Evolutionary conservation across 345 rosid genomes (phyloP), one percentile per base, ranked within the genome.

Genomic region (Turritis glabra): DNA sequence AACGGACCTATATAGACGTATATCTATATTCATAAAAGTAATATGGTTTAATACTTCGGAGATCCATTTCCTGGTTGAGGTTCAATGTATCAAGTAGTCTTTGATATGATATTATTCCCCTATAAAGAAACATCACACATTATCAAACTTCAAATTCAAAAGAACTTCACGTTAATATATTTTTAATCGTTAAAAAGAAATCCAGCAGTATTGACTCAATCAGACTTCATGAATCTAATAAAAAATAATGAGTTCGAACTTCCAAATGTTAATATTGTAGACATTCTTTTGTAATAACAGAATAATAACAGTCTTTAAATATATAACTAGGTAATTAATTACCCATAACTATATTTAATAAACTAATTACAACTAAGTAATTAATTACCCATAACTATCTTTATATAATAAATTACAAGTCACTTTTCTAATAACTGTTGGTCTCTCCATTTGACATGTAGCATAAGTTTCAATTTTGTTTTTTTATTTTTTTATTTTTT

Each of bases 11-110:
- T 29, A 25, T 13, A 40, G 9, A 29, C 15, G 29, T 27, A 11
- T 32, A 35, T 58, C 6, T 61, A 8, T 4, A 40, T 38, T 7
- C 37, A 15, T 43, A 41, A 23, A 62, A 38, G 18, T 41, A 61
- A 66, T 53, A 8, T 64, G 29, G 38, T 73, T 35, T 29, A 64
- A 73, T 44, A 25, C 41, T 35, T 66, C 33, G 33, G 72, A 46
- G 32, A 47, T 66, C 17, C 72, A 35, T 74, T 56, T 27, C 22
- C 22, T 14, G 25, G 59, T 40, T n/a, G 6, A 60, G 15, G 75
- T 75, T 60, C 74, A 30, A 41, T 75, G 74, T 51, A 68, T 60
- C 79, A 26, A 37, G 50, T 75, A 37, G 37, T 67, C 61, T 58
- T 66, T 21, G 26, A 40, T 38, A 67, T 50, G 33, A 59, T 55